Conservation (phyloP, 1,139 yeast species). For the Diutina catenulata region DNA sequence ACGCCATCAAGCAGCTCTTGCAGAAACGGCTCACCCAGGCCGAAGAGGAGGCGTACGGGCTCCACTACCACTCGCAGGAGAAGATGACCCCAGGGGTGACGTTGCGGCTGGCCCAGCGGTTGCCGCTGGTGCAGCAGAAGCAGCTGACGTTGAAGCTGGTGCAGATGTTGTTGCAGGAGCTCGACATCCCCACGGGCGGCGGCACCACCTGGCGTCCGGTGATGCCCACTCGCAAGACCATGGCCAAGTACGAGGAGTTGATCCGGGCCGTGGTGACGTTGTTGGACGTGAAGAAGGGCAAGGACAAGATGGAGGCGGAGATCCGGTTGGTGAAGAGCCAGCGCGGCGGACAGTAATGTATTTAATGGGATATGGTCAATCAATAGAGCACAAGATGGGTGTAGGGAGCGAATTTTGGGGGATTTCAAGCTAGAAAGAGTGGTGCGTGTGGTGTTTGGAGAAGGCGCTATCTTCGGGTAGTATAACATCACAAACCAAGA, state of each 20-base stretch:
- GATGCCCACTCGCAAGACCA: constrained; percentile 78
- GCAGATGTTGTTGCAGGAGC: constrained; percentile 59
- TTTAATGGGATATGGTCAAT: not conserved
- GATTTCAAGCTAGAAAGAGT: too few species aligned
- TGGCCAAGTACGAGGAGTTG: constrained; percentile 69
- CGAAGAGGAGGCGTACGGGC: constrained; percentile 81
- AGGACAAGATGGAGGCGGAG: constrained; percentile 80
- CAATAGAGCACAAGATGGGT: not conserved
- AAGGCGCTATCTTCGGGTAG: too few species aligned
- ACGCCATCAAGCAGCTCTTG: constrained; percentile 29
- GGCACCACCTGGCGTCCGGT: constrained; percentile 56
- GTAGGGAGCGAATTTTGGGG: too few species aligned
- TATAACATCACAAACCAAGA: too few species aligned
- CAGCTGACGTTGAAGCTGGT: constrained; percentile 68
- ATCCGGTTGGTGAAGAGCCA: constrained; percentile 46
- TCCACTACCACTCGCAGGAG: constrained; percentile 65
- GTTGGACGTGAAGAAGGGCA: constrained; percentile 76
- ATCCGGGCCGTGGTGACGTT: constrained; percentile 62
- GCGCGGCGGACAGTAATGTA: constrained; percentile 10
- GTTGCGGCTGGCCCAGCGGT: constrained; percentile 45
- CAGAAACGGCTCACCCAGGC: constrained; percentile 55
- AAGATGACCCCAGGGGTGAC: constrained; percentile 69
- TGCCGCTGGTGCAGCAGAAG: constrained; percentile 36
- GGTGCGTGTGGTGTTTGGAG: too few species aligned
- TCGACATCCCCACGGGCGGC: constrained; percentile 57